Base-by-base conservation (phyloP, 768 basidiomycete genomes). In the Ramaria rubella region DNA sequence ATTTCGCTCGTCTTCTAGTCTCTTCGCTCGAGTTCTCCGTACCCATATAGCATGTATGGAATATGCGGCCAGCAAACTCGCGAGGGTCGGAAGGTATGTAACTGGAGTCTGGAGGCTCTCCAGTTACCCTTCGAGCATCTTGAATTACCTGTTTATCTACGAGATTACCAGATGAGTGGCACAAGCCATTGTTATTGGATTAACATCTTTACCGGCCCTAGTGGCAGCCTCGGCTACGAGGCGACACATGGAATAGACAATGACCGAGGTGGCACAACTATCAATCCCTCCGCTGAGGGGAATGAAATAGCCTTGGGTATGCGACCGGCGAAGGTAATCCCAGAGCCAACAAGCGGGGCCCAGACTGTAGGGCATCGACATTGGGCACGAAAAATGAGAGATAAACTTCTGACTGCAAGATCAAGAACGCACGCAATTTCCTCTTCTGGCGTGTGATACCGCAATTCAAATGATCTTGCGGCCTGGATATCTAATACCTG, bases 291-390 rank as follows among this genome's bases (percentile, higher is more conserved):
- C 95, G 56, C 91, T 94, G 14, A 99, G 77, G 0, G 96, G 95
- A 21, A 98, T 72, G 65, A 98, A 98, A 72, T 94, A 98, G 2
- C 96, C 96, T 61, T 93, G 90, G 0, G 87, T 92, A 8, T 90
- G 78, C 5, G 95, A 98, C 43, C 96, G 83, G 34, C 96, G 81
- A 29, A 99, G 82, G 66, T 98, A 99, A 68, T 99, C 96, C 96
- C 96, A 99, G n/a, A 99, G 77, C 96, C 96, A 99, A 67, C 96
- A 98, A 15, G 95, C 96, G 6, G 96, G 96, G 4, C 96, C 96
- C 2, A 98, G 75, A 2, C 95, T 97, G 60, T 26, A 45, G 11
- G 5, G 17, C 17, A 42, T 26, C 24, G 51, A 19, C n/a, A 48
- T 34, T 19, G 11, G 19, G 58, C 19, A 62, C 46, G n/a, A n/a